A percentile compares a stretch with the other conserved stretches of the same genome.
Evolutionary conservation across 2,329 filamentous ascomycete genomes (phyloP).

Genomic region (Parascedosporium putredinis): DNA sequence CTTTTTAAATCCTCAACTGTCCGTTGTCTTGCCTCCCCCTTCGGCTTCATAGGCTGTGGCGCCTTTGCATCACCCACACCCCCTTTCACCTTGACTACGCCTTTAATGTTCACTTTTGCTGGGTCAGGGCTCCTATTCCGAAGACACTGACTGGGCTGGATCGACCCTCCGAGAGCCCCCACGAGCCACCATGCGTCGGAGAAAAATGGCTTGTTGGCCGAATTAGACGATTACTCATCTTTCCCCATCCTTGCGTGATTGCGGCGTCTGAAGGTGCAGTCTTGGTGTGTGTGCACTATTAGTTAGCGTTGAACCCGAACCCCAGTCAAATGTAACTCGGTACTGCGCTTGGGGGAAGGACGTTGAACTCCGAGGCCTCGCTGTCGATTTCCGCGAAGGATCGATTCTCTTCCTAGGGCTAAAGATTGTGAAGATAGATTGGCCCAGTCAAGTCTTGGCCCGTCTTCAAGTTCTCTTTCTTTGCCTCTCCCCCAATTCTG

Average conservation of each 20-base stretch:
- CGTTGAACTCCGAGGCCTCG: too few relatives aligned
- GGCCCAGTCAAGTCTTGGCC: too few relatives aligned
- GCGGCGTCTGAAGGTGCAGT: slow-evolving; percentile 4
- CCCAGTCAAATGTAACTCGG: slow-evolving; percentile 20
- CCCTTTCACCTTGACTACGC: neutral
- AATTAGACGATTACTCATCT: slow-evolving; percentile 5
- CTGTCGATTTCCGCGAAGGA: too few relatives aligned
- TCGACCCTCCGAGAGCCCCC: neutral
- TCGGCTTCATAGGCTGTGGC: too few relatives aligned
- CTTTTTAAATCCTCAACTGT: too few relatives aligned
- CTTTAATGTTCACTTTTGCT: neutral
- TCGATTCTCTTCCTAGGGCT: too few relatives aligned
- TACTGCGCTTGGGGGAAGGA: slow-evolving; percentile 9
- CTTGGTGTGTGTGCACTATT: neutral
- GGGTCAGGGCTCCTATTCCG: neutral
- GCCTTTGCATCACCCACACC: neutral
- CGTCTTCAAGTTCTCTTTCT: too few relatives aligned
- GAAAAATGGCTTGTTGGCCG: slow-evolving; percentile 1
- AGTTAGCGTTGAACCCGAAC: slow-evolving; percentile 14
- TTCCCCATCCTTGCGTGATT: slow-evolving; percentile 6
- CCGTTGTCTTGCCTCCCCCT: too few relatives aligned
- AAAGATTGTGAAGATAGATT: too few relatives aligned
- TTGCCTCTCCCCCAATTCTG: too few relatives aligned
- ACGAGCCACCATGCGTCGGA: neutral
- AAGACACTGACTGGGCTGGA: neutral